These are phyloP conservation scores for Cylindrotheca fusiformis DNA, from an alignment of 108 stramenopile species.

Conservation along the genomic window DNA sequence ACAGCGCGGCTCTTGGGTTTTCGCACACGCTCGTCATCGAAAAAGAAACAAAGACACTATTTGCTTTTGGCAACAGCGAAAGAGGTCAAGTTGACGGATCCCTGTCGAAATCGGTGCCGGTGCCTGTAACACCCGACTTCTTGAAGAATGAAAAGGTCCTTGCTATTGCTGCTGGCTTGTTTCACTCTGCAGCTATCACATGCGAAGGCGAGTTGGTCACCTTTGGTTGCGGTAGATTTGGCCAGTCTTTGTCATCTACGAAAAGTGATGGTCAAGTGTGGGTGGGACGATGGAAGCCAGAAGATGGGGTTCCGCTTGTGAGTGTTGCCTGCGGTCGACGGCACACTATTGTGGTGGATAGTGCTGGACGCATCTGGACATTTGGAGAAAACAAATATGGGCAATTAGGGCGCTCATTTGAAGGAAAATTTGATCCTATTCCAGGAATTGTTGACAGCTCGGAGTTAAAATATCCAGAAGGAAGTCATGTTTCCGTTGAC, in stretches of 20 bases:
- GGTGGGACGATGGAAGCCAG: slow-evolving; percentile 63
- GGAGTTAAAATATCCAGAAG: background rate
- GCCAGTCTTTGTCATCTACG: slow-evolving; percentile 38
- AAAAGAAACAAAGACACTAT: slow-evolving; percentile 50
- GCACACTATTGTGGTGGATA: slow-evolving; percentile 70
- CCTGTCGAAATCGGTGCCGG: background rate
- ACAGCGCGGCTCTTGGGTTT: slow-evolving; percentile 59
- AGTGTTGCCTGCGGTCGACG: slow-evolving; percentile 70
- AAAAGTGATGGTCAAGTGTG: slow-evolving; percentile 1
- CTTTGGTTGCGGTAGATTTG: slow-evolving; percentile 75
- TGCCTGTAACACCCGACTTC: slow-evolving; percentile 21
- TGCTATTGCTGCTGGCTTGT: slow-evolving; percentile 69
- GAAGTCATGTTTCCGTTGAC: slow-evolving; percentile 17
- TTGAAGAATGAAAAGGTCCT: slow-evolving; percentile 29
- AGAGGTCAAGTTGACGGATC: slow-evolving; percentile 59
- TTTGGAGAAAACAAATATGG: slow-evolving; percentile 84
- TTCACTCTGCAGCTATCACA: slow-evolving; percentile 78
- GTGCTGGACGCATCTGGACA: slow-evolving; percentile 68
- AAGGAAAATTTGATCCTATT: slow-evolving; percentile 6
- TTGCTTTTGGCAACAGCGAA: slow-evolving; percentile 68
- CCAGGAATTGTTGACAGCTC: slow-evolving; percentile 12
- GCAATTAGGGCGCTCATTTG: slow-evolving; percentile 56
- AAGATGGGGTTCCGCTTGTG: slow-evolving; percentile 49
- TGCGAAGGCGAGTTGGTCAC: slow-evolving; percentile 61
- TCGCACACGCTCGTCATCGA: slow-evolving; percentile 76